Base-by-base conservation (phyloP, 805 yeast species). In the Nakazawaea wyomingensis region DNA sequence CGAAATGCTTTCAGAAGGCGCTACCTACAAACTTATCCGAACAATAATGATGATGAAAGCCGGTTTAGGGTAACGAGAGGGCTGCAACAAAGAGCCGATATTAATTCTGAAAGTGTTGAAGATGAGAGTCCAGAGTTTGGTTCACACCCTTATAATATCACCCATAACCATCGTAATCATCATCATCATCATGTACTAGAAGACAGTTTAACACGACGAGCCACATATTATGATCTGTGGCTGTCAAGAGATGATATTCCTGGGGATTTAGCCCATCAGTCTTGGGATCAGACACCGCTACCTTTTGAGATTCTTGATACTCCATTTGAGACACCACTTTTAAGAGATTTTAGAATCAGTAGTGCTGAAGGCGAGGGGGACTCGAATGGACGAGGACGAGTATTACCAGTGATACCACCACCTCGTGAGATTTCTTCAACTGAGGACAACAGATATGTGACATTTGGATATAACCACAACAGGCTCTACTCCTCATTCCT, bases 171-270 rank as follows among this genome's bases (percentile, higher is more conserved):
- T 7, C 8, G 5, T 13, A n/a, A 29, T 14, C 8, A 11, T 10
- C 32, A 29, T 13, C 13, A 11, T 13, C 32, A 29, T 6, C 32
- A 6, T n/a, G n/a, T n/a, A n/a, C n/a, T n/a, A n/a, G n/a, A n/a
- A 14, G 32, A 29, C 13, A 29, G 16, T 14, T 29, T 29, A 14
- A 29, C 32, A n/a, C 8, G 32, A n/a, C n/a, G 32, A 29, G 32
- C 32, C 16, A 29, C 32, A n/a, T 29, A 13, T 29, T 29, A 29
- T 26, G 39, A 40, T 34, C 44, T 21, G 39, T 40, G 44, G 44
- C 33, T 4, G 18, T 40, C 44, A 7, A 16, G 38, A 11, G 44
- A 40, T 10, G 28, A 40, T 28, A 19, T 37, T 8, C 16, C 26
- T 11, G 7, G 24, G 7, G 10, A 37, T 20, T 3, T 27, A 17